phyloP scores from a whole-genome alignment of 1,139 yeast species.

The Tardiomyces depauwii region DNA sequence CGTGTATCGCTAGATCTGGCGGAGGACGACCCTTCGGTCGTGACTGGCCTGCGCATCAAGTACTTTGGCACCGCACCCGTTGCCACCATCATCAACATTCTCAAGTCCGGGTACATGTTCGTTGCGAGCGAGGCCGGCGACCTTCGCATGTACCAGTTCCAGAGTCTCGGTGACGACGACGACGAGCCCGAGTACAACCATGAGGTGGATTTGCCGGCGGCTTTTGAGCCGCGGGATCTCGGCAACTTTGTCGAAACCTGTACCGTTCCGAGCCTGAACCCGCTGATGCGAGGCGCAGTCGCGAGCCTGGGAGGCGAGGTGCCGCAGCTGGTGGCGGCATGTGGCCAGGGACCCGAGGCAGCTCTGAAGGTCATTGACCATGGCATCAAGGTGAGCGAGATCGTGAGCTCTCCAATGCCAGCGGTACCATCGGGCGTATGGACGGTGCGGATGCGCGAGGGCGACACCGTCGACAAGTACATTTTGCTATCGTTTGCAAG shows the following conservation, averaged over 20 bases:
- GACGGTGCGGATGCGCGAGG: slow-evolving; percentile 39
- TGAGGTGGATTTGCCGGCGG: not conserved
- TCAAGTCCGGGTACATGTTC: slow-evolving; percentile 67
- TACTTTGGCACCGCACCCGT: slow-evolving; percentile 72
- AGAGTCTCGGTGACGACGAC: slow-evolving; percentile 53
- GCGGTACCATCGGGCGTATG: slow-evolving; percentile 48
- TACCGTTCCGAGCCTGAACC: slow-evolving; percentile 42
- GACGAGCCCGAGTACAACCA: not conserved
- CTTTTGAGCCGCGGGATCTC: slow-evolving; percentile 25
- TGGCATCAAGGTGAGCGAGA: slow-evolving; percentile 48
- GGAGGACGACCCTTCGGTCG: slow-evolving; percentile 22
- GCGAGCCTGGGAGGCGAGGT: slow-evolving; percentile 25
- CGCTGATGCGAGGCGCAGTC: slow-evolving; percentile 42
- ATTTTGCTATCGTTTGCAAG: slow-evolving; percentile 57
- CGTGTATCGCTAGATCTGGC: slow-evolving; percentile 45
- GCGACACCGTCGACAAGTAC: slow-evolving; percentile 47
- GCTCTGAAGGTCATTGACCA: slow-evolving; percentile 42
- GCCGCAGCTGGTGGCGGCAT: slow-evolving; percentile 29
- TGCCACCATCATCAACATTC: slow-evolving; percentile 43
- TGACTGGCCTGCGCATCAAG: slow-evolving; percentile 32
- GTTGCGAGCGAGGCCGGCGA: slow-evolving; percentile 55
- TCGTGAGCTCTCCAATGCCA: slow-evolving; percentile 68
- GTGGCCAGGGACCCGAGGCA: slow-evolving; percentile 33
- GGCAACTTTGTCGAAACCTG: slow-evolving; percentile 54
- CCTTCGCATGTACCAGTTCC: slow-evolving; percentile 63